These are phyloP conservation scores for Fusarium chlamydosporum DNA, from an alignment of 2,329 filamentous ascomycete genomes.

Conservation along the genomic window DNA sequence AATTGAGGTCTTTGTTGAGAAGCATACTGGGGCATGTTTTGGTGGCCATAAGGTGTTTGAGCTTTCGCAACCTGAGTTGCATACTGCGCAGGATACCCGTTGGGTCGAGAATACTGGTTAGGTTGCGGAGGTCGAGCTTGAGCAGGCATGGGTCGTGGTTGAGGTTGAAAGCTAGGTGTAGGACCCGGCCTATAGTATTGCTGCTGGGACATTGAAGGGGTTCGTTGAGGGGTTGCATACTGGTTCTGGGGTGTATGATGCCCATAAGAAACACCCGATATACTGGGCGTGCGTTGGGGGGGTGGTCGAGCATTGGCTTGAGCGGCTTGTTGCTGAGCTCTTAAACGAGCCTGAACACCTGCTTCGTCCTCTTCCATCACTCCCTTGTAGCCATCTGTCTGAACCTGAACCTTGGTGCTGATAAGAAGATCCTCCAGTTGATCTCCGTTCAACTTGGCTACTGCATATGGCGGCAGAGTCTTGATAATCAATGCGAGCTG, in stretches of 20 bases:
- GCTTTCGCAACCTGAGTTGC: conserved; percentile 67
- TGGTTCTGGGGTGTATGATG: conserved; percentile 62
- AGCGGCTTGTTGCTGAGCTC: conserved; percentile 56
- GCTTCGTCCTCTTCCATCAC: conserved; percentile 87
- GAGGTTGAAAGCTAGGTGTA: conserved; percentile 61
- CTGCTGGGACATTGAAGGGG: conserved; percentile 61
- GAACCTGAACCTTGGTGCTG: conserved; percentile 81
- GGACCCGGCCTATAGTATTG: conserved; percentile 61
- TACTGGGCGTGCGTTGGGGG: conserved; percentile 57
- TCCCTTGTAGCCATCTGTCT: conserved; percentile 80
- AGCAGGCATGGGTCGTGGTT: conserved; percentile 55
- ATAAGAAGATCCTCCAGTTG: conserved; percentile 87
- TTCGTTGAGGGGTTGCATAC: conserved; percentile 64
- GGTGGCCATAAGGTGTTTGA: conserved; percentile 66
- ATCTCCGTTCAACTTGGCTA: conserved; percentile 88
- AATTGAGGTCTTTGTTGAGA: conserved; percentile 63
- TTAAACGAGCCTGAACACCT: conserved; percentile 66
- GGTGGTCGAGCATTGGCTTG: conserved; percentile 56
- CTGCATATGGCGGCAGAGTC: conserved; percentile 84
- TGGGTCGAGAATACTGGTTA: conserved; percentile 65
- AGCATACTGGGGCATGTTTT: conserved; percentile 64
- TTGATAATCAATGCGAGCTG: conserved; percentile 81
- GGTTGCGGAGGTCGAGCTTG: conserved; percentile 59
- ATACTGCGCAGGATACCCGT: conserved; percentile 63
- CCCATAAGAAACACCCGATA: conserved; percentile 58